Evolutionary conservation across 1,284 basidiomycete genomes (phyloP).

Genomic region (Cutaneotrichosporon cutaneum): DNA sequence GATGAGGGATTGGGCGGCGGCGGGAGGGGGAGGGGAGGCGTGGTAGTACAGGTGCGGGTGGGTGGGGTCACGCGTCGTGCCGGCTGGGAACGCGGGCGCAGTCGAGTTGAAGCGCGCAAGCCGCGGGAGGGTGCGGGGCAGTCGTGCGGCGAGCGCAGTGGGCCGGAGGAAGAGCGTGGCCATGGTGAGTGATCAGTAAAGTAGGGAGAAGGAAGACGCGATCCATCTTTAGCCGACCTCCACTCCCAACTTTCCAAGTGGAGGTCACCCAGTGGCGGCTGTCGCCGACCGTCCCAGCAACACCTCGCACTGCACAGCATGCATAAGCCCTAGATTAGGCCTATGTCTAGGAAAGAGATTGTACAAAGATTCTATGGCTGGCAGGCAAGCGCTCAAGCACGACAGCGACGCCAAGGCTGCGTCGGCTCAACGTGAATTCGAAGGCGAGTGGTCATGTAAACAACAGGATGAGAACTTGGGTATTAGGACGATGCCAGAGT

Average conservation of each 20-base stretch:
- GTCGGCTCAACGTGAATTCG: background rate
- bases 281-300: background rate
- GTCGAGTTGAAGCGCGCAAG: background rate
- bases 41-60: conserved; percentile 49
- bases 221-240: conserved; percentile 3
- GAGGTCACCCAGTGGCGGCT: background rate
- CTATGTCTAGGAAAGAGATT: background rate
- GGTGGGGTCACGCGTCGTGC: conserved; percentile 29
- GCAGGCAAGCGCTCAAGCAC: background rate
- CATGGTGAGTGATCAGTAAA: background rate
- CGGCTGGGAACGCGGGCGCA: background rate
- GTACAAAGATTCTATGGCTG: conserved; percentile 3
- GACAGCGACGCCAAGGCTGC: background rate
- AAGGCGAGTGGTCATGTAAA: background rate
- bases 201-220: background rate
- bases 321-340: conserved; percentile 6
- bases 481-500: background rate
- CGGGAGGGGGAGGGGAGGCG: conserved; percentile 6
- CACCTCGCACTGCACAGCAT: conserved; percentile 1
- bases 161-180: background rate
- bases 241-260: background rate
- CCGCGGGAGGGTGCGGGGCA: background rate
- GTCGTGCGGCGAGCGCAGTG: background rate
- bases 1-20: background rate
- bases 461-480: background rate